Conservation (phyloP, 1,284 basidiomycete genomes). For the Sporisorium exsertum region DNA sequence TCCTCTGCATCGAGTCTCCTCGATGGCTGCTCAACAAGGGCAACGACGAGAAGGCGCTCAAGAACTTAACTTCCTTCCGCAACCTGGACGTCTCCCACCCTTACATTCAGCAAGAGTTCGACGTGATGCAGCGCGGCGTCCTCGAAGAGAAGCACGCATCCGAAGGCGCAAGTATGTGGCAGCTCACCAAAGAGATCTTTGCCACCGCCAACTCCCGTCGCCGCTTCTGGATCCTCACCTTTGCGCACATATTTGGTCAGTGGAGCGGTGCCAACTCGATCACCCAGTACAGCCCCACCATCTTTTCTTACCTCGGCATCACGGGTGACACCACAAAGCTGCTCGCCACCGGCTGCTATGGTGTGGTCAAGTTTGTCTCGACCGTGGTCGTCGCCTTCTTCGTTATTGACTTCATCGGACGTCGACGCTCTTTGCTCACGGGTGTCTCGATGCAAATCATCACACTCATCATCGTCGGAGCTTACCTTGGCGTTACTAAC, state of each 20-base stretch:
- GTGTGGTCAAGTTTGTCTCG: conserved; percentile 8
- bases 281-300: conserved; percentile 9
- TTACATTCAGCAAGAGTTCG: conserved; percentile 11
- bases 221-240: conserved; percentile 6
- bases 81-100: conserved; percentile 5
- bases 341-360: conserved; percentile 10
- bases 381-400: conserved; percentile 9
- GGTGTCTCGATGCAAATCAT: conserved; percentile 14
- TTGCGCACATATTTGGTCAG: conserved; percentile 11
- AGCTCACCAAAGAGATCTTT: conserved; percentile 7
- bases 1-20: conserved; percentile 78
- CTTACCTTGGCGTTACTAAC: conserved; percentile 18
- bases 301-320: conserved; percentile 12
- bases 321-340: conserved; percentile 4
- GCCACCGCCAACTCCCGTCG: conserved; percentile 5
- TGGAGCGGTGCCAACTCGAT: conserved; percentile 13
- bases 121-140: conserved; percentile 6
- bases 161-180: conserved; percentile 4
- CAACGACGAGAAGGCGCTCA: conserved; percentile 74
- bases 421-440: conserved; percentile 10
- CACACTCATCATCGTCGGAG: conserved; percentile 9
- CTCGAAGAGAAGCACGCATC: conserved; percentile 5
- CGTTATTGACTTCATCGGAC: conserved; percentile 19
- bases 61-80: conserved; percentile 72
- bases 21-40: conserved; percentile 82